Evolutionary conservation across 331 rosid species (phyloP).

Genomic region (Rosa hybrid): DNA sequence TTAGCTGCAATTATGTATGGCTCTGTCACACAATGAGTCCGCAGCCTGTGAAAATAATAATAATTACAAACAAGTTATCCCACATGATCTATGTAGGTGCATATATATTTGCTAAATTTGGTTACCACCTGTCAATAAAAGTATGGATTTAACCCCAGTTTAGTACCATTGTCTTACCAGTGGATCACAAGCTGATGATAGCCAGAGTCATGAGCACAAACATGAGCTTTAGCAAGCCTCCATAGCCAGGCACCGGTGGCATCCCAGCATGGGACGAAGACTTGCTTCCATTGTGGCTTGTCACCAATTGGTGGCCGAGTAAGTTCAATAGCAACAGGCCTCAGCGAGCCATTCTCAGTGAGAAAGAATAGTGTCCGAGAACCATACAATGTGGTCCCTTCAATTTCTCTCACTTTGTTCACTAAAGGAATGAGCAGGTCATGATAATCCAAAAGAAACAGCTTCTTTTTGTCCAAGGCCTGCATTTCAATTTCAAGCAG

Average conservation of each 20-base stretch:
- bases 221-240: conserved; percentile 68
- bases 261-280: conserved; percentile 41
- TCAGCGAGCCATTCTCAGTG: conserved; percentile 51
- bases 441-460: conserved; percentile 60
- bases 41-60: conserved; percentile 37
- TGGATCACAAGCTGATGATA: conserved; percentile 63
- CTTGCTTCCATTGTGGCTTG: conserved; percentile 65
- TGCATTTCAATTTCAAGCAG: conserved; percentile 6
- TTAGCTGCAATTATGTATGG: conserved; percentile 58
- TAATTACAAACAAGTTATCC: background rate
- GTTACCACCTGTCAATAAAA: background rate
- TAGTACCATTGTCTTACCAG: conserved; percentile 35
- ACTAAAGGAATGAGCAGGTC: conserved; percentile 59
- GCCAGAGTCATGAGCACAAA: conserved; percentile 61
- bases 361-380: conserved; percentile 61
- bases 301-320: conserved; percentile 47
- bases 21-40: conserved; percentile 52
- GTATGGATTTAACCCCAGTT: background rate
- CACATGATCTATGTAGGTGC: background rate
- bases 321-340: conserved; percentile 70
- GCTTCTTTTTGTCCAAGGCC: conserved; percentile 51
- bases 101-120: background rate
- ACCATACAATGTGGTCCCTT: conserved; percentile 57
- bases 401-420: conserved; percentile 52
- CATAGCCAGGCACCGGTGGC: conserved; percentile 54